phyloP scores from a whole-genome alignment of 768 basidiomycete species.

The Boletus vermiculosoides region DNA sequence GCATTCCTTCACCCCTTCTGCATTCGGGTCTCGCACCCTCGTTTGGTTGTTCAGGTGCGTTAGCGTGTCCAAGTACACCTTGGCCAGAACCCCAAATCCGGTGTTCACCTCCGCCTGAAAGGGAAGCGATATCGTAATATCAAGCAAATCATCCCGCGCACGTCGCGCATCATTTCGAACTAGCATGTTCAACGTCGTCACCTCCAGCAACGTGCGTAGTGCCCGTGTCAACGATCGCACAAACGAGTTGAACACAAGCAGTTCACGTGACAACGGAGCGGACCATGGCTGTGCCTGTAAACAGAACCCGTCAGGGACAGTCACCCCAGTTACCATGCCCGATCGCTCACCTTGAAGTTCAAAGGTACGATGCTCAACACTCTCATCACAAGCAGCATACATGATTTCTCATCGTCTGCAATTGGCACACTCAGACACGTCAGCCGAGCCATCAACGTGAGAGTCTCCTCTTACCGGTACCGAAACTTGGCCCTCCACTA shows the following conservation, averaged over 20 bases:
- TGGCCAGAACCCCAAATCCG: conserved; percentile 95
- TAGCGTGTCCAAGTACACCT: conserved; percentile 92
- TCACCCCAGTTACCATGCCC: too few relatives aligned
- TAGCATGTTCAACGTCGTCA: conserved; percentile 90
- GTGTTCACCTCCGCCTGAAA: conserved; percentile 98
- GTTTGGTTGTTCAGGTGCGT: conserved; percentile 82
- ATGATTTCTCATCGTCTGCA: conserved; percentile 88
- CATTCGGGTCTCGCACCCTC: conserved; percentile 73
- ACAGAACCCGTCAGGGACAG: conserved; percentile 13
- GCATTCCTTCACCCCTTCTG: conserved; percentile 75
- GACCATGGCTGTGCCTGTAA: conserved; percentile 85
- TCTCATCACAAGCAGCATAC: conserved; percentile 95
- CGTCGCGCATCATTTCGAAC: conserved; percentile 85
- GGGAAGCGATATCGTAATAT: conserved; percentile 87
- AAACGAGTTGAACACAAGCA: conserved; percentile 98
- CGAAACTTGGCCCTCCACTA: conserved; percentile 95
- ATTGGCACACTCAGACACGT: conserved; percentile 18
- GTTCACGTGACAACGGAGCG: conserved; percentile 92
- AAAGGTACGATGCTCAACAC: conserved; percentile 93
- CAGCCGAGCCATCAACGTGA: conserved; percentile 30
- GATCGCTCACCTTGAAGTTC: conserved; percentile 76
- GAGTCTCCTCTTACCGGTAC: conserved; percentile 57
- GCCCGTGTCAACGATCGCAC: conserved; percentile 89
- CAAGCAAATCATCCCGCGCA: conserved; percentile 86
- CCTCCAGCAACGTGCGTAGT: conserved; percentile 85